Evolutionary conservation across 768 basidiomycete genomes (phyloP), one percentile per base, ranked within the genome.

Genomic region (Tulasnella sp.): DNA sequence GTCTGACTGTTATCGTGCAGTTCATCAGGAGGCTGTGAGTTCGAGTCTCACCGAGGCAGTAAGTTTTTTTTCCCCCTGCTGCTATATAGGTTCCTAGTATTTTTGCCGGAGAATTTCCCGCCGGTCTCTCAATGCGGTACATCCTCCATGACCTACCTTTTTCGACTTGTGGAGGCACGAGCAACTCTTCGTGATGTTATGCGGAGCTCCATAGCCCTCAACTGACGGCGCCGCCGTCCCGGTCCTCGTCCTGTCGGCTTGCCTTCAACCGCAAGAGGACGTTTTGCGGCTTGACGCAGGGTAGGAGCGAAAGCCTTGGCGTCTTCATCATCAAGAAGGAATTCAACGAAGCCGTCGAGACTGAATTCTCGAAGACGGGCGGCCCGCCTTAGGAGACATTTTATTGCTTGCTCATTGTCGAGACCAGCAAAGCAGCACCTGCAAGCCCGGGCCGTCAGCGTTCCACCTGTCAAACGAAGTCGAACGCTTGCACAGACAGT

Each of bases 1-100:
- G 71, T 72, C 71, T 72, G 71, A 72, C 71, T 72, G 71, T 72
- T 72, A 72, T 26, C 34, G 34, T 59, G 16, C 26, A 26, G 64
- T 17, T 44, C 22, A 72, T 72, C 71, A 72, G 71, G 71, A 72
- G 71, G 71, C 64, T 72, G 71, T 64, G 71, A 72, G 71, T 72
- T 72, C 71, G 71, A 72, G 71, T 65, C 71, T 72, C 71, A 64
- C 71, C 71, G 71, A 47, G 42, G 71, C 71, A 72, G 71, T 1
- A 34, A 6, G 22, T 69, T 41, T 69, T 11, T 22, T 36, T 39
- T 0, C 5, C 17, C 37, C 14, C 36, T 22, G 5, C 9, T 29
- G 0, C 64, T 37, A 37, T n/a, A n/a, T n/a, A n/a, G n/a, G n/a
- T n/a, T n/a, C n/a, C n/a, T n/a, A n/a, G n/a, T n/a, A 17, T 8